Percentiles rank a stretch among this genome's conserved stretches.
Conservation (phyloP, 2,329 filamentous ascomycete species). For the Clarireedia hainanense region DNA sequence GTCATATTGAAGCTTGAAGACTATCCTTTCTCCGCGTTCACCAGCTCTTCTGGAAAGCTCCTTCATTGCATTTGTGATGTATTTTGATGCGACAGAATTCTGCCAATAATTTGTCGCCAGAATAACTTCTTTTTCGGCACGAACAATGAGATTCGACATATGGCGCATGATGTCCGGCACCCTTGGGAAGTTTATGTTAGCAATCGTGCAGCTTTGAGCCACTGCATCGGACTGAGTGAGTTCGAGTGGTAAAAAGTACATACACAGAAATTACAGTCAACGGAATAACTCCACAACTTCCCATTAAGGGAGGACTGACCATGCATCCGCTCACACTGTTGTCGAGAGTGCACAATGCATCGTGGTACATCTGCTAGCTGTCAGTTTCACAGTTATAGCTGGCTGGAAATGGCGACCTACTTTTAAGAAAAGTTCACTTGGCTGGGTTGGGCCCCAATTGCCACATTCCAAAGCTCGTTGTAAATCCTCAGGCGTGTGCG, state of each 20-base stretch:
- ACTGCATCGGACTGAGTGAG: not conserved
- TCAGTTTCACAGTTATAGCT: not conserved
- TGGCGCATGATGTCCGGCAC: slow-evolving; percentile 65
- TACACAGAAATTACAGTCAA: slow-evolving; percentile 59
- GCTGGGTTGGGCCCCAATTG: slow-evolving; percentile 55
- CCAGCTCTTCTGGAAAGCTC: slow-evolving; percentile 62
- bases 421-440: slow-evolving; percentile 60
- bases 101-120: slow-evolving; percentile 70
- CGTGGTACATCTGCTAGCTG: slow-evolving; percentile 22
- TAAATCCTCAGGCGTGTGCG: slow-evolving; percentile 35
- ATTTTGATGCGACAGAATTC: slow-evolving; percentile 55
- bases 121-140: slow-evolving; percentile 65
- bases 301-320: slow-evolving; percentile 51
- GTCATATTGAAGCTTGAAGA: slow-evolving; percentile 72
- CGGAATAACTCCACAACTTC: slow-evolving; percentile 55
- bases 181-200: slow-evolving; percentile 25
- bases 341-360: slow-evolving; percentile 23
- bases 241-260: slow-evolving; percentile 5
- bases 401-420: slow-evolving; percentile 29
- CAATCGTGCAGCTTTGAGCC: not conserved
- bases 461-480: slow-evolving; percentile 52
- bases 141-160: slow-evolving; percentile 67
- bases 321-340: slow-evolving; percentile 33
- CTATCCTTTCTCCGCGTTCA: slow-evolving; percentile 45
- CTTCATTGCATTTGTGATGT: slow-evolving; percentile 59